Evolutionary conservation across 2,329 filamentous ascomycete genomes (phyloP), one percentile per base, ranked within the genome.

Genomic region (Dactylonectria macrodidyma): DNA sequence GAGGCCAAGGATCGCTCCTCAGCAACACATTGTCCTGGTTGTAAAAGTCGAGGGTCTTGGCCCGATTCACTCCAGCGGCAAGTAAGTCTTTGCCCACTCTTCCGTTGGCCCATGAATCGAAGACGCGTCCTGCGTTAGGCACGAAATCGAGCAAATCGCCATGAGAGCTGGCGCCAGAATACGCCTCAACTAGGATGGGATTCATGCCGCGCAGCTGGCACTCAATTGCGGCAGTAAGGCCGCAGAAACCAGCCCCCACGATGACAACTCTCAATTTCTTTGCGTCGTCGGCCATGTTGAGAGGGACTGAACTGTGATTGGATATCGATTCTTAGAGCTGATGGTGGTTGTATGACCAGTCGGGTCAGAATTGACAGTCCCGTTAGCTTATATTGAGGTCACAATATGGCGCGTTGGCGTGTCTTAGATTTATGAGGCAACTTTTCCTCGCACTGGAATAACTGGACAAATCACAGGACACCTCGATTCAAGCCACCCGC

Each of bases 241-340:
- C 71, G 8, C 71, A 62, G 36, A 73, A 73, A 2, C 71, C 71
- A 7, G 71, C 71, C 3, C 71, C 71, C n/a, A 73, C 71, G 5
- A 71, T 59, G 19, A 73, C 62, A 19, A 73, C 66, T 16, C 71
- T 68, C 47, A 62, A 14, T 5, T 44, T 44, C 8, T 44, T n/a
- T 44, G 41, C 8, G 14, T 44, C 14, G 7, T 19, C 8, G 41
- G 41, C 41, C 41, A 44, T 44, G 14, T n/a, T 44, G 41, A 44
- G 14, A 44, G n/a, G 10, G 41, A 14, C 4, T 44, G 41, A 19
- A 44, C 6, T 5, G n/a, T 2, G 3, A 14, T n/a, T 5, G 41
- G 41, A 44, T 44, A 8, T 44, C n/a, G 5, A 44, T 44, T 44
- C 41, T 14, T 8, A n/a, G 41, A n/a, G n/a, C 8, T 44, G 41